phyloP scores from a whole-genome alignment of 108 stramenopile species.

The Pseudonitzschia multistriata region DNA sequence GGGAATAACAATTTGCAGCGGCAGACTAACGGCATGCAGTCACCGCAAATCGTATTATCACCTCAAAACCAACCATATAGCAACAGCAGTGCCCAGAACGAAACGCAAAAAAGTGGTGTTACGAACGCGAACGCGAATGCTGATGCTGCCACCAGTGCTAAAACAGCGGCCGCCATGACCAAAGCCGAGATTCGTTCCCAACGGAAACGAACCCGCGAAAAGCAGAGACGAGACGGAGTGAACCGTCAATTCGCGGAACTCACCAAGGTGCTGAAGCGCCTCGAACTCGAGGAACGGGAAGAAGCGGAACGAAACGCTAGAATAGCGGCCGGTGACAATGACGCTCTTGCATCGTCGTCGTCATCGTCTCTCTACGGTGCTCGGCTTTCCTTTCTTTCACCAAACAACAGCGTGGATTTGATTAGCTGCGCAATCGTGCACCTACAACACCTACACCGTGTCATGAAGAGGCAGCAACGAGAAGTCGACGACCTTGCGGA shows the following conservation, averaged over 20 bases:
- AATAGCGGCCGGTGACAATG: conserved; percentile 9
- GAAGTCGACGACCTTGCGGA: conserved; percentile 53
- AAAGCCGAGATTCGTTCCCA: conserved; percentile 55
- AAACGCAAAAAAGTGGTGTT: background rate
- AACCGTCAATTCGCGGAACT: conserved; percentile 71
- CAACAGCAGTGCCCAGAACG: background rate
- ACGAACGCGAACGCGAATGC: background rate
- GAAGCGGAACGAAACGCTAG: conserved; percentile 20
- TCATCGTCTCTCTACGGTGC: background rate
- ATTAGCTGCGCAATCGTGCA: conserved; percentile 66
- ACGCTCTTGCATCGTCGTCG: background rate
- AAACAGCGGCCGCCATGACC: background rate
- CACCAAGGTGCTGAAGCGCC: conserved; percentile 55
- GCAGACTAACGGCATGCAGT: background rate
- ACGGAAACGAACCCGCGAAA: conserved; percentile 78
- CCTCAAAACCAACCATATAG: background rate
- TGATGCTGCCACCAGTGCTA: background rate
- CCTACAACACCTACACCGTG: conserved; percentile 40
- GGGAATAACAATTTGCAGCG: background rate
- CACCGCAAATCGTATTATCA: background rate
- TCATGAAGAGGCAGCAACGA: conserved; percentile 35
- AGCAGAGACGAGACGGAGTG: conserved; percentile 73
- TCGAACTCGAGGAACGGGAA: conserved; percentile 37
- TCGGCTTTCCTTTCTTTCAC: background rate
- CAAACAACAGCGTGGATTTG: conserved; percentile 72